Evolutionary conservation across 139 green algal species (phyloP), one percentile per base, ranked within the genome.

Genomic region (Asterochloris erici): DNA sequence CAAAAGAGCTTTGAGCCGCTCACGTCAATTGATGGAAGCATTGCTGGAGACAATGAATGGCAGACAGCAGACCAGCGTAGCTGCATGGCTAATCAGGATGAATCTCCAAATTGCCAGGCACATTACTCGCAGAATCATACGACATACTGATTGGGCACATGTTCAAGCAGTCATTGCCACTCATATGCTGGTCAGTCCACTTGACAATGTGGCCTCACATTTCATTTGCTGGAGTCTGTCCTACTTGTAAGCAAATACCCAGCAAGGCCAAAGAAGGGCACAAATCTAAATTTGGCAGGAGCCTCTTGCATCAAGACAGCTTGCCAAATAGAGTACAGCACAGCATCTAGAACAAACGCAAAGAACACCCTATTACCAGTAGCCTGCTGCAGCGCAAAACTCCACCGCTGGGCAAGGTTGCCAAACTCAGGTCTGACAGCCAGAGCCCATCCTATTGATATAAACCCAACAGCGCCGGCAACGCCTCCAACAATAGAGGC

Each of bases 271-370:
- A 91, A 91, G 88, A 97, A 97, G 0, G 94, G 94, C 77, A 95
- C 79, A 26, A 89, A 92, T 12, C 86, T 85, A 24, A 26, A 15
- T 0, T 83, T 82, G 38, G 86, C 29, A 1, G 92, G 87, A 21
- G 87, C 87, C 9, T 75, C 81, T 14, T 29, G 60, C 85, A 98
- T 82, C 63, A 98, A 73, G 12, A 86, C 73, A 21, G 89, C 84
- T 84, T 98, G 94, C 88, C 90, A 98, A 16, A 95, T 83, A 17
- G 64, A 84, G 85, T 97, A 98, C 66, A 97, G 82, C 0, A 73
- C 68, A 10, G 86, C 79, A 83, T 98, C 94, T 73, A 97, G 71
- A 9, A 88, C 74, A 86, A 98, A 98, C 11, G 94, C 94, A 87
- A 86, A 97, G 76, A 95, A 95, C 10, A 93, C 93, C 29, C 93